Evolutionary conservation across 139 green algal species (phyloP).

Genomic region (Coelastrella sp.): DNA sequence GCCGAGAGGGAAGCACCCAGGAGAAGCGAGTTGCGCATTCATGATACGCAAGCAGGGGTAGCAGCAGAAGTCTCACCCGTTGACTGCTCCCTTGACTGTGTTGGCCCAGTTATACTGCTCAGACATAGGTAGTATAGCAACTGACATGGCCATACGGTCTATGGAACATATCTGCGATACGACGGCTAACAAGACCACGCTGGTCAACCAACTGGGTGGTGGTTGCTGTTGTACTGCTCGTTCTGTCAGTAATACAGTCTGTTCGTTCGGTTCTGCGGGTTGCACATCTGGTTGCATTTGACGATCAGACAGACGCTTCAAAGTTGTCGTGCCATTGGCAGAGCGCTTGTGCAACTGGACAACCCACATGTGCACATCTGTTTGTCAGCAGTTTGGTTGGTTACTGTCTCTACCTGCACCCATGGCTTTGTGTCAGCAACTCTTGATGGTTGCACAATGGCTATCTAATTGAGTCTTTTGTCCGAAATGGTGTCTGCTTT

Average conservation of each 20-base stretch:
- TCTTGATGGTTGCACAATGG: too few species aligned
- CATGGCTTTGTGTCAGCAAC: neutral
- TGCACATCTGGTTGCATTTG: too few species aligned
- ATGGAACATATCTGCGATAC: neutral
- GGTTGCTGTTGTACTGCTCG: neutral
- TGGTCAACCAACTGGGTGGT: neutral
- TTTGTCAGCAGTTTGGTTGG: too few species aligned
- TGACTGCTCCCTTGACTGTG: conserved; percentile 3
- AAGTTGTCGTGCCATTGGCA: neutral
- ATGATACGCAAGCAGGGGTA: too few species aligned
- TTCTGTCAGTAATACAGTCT: neutral
- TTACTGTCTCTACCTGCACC: neutral
- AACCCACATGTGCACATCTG: neutral
- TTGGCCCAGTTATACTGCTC: neutral
- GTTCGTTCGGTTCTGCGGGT: too few species aligned
- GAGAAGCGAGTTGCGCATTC: too few species aligned
- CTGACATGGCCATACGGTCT: conserved; percentile 1
- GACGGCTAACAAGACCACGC: neutral
- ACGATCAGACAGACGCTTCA: neutral
- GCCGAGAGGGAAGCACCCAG: too few species aligned
- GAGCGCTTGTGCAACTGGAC: neutral
- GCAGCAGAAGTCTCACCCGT: too few species aligned
- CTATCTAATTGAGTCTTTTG: neutral
- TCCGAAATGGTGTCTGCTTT: too few species aligned
- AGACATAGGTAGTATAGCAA: conserved; percentile 4